These are phyloP conservation scores for Actinomucor elegans DNA, from an alignment of 371 early-diverging fungal genomes.

Conservation along the genomic window DNA sequence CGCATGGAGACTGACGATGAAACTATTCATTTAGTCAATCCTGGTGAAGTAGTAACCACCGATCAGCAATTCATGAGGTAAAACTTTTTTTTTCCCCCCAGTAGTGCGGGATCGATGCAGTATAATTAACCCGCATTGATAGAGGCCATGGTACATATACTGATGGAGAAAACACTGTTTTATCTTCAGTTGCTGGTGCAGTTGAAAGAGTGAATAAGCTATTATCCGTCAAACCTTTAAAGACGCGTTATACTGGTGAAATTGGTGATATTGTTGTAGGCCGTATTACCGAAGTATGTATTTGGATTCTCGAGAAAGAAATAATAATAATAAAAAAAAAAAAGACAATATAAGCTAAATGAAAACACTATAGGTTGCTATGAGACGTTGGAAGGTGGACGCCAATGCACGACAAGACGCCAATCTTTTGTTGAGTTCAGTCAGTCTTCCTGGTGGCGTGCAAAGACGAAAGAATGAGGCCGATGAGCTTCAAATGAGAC, in stretches of 20 bases:
- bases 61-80: slow-evolving; percentile 88
- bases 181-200: slow-evolving; percentile 90
- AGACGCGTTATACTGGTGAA: slow-evolving; percentile 88
- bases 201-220: slow-evolving; percentile 97
- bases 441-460: slow-evolving; percentile 97
- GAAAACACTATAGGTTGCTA: slow-evolving; percentile 54
- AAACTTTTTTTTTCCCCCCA: slow-evolving; percentile 7
- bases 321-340: too few relatives aligned
- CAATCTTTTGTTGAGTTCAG: slow-evolving; percentile 87
- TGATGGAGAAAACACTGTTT: slow-evolving; percentile 56
- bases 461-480: slow-evolving; percentile 97
- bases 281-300: slow-evolving; percentile 86
- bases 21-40: slow-evolving; percentile 70
- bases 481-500: slow-evolving; percentile 98
- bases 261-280: slow-evolving; percentile 99
- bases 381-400: slow-evolving; percentile 98
- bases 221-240: slow-evolving; percentile 89
- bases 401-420: slow-evolving; percentile 91
- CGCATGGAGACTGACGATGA: slow-evolving; percentile 49
- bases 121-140: too few relatives aligned
- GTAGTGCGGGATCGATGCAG: too few relatives aligned
- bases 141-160: slow-evolving; percentile 97
- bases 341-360: not conserved
- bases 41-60: slow-evolving; percentile 83
- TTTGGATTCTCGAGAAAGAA: too few relatives aligned